Percentiles rank a stretch among this genome's conserved stretches.
Evolutionary conservation across 169 alveolate species (phyloP).

Genomic region (Plasmodium relictum): DNA sequence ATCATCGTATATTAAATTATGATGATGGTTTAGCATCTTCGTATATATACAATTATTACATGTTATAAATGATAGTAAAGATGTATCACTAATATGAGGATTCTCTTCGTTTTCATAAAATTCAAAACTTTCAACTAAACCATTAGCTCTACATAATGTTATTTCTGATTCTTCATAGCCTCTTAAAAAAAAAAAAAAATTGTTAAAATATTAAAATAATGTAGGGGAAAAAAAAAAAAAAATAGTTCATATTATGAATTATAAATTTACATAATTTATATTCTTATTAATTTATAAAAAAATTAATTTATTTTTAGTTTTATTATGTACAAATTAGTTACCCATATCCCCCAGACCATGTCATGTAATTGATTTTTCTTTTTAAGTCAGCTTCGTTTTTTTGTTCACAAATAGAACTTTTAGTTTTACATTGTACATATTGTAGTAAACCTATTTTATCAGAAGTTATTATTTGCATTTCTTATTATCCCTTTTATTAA

Average conservation of each 20-base stretch:
- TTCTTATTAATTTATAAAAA: background rate
- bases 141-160: conserved; percentile 56
- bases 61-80: conserved; percentile 34
- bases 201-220: background rate
- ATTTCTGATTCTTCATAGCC: conserved; percentile 75
- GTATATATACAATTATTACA: conserved; percentile 59
- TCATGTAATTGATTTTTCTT: conserved; percentile 46
- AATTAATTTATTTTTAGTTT: background rate
- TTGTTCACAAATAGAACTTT: conserved; percentile 39
- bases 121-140: conserved; percentile 48
- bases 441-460: conserved; percentile 59
- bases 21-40: conserved; percentile 66
- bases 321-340: conserved; percentile 17
- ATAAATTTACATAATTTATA: background rate
- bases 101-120: conserved; percentile 23
- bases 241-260: background rate
- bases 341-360: conserved; percentile 78
- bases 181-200: conserved; percentile 12
- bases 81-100: conserved; percentile 13
- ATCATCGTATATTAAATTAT: conserved; percentile 52
- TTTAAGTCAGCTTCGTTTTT: conserved; percentile 27
- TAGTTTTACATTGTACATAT: conserved; percentile 40
- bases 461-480: conserved; percentile 66
- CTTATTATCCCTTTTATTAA: background rate
- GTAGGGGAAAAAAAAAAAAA: background rate